Evolutionary conservation across 202 grass and related monocot species (phyloP), one percentile per base, ranked within the genome.

Genomic region (Elaeis oleifera): DNA sequence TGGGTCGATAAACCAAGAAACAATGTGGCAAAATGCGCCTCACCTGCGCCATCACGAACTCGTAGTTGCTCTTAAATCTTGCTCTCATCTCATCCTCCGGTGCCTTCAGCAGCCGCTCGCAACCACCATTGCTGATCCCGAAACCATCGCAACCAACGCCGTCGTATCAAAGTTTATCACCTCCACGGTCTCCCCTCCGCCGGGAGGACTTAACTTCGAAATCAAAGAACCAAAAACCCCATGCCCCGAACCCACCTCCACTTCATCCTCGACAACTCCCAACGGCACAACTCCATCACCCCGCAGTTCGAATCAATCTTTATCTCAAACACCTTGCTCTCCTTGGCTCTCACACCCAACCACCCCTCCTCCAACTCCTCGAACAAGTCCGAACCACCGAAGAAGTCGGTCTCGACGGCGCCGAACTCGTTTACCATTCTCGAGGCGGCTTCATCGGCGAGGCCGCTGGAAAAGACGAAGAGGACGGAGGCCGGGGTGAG

Each of bases 111-210:
- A 89, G 44, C 68, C 50, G 76, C 51, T 66, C 69, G n/a, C 78
- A 85, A n/a, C 85, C 76, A 0, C 92, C 82, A 16, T 97, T 91
- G 76, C 87, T 89, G 58, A 97, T 97, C 11, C 92, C 17, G 92
- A 97, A 16, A 89, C 81, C 24, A 89, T 65, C 0, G 88, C 92
- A 60, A 97, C 69, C 55, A 97, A 76, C 5, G 84, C 87, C 0
- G 92, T 97, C 0, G 84, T 97, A 74, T 97, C 88, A 65, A 97
- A 85, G 78, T 97, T 97, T 63, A 97, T 39, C 31, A 68, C 28
- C 19, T 77, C 54, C 6, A 49, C 51, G 49, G 79, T 58, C 73
- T 80, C 74, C 52, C 54, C 74, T 17, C 61, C 71, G 31, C 51
- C 61, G 44, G 59, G 49, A 24, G 59, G 49, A 20, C 32, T 61